A percentile compares a stretch with the other conserved stretches of the same genome.
These are phyloP conservation scores for Aurifilum marmelostoma DNA, from an alignment of 2,329 filamentous ascomycete species.

Conservation along the genomic window DNA sequence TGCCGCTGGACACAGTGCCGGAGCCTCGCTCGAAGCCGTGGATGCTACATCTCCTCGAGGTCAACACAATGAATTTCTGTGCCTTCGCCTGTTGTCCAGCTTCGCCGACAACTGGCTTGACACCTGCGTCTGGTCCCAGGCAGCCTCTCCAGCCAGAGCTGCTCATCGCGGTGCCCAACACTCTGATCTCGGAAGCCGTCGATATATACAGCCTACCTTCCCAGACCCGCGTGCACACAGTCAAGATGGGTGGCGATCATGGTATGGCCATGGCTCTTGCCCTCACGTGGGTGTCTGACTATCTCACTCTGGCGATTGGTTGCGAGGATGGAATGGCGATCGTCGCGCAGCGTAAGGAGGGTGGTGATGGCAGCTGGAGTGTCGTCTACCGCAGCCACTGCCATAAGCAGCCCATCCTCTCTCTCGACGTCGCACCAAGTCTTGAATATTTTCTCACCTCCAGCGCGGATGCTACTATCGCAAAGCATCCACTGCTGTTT, in stretches of 20 bases:
- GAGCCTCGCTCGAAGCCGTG: constrained; percentile 68
- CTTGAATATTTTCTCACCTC: constrained; percentile 73
- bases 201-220: constrained; percentile 84
- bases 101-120: constrained; percentile 33
- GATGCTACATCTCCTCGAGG: constrained; percentile 80
- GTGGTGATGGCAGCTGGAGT: constrained; percentile 47
- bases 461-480: constrained; percentile 77
- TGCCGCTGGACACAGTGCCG: constrained; percentile 69
- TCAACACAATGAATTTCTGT: constrained; percentile 97
- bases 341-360: constrained; percentile 59
- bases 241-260: constrained; percentile 54
- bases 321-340: constrained; percentile 84
- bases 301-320: constrained; percentile 69
- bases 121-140: constrained; percentile 29
- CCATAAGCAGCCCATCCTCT: constrained; percentile 82
- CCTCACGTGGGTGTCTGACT: constrained; percentile 55
- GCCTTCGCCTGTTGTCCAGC: constrained; percentile 69
- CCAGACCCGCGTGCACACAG: constrained; percentile 67
- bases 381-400: constrained; percentile 66
- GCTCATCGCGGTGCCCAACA: constrained; percentile 80
- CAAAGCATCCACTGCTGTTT: constrained; percentile 70
- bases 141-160: constrained; percentile 45
- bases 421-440: constrained; percentile 60
- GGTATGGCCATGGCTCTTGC: constrained; percentile 90
- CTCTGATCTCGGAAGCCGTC: constrained; percentile 72